Percentiles rank a stretch among this genome's conserved stretches.
phyloP scores from a whole-genome alignment of 441 rosid genomes.

The Hura crepitans region DNA sequence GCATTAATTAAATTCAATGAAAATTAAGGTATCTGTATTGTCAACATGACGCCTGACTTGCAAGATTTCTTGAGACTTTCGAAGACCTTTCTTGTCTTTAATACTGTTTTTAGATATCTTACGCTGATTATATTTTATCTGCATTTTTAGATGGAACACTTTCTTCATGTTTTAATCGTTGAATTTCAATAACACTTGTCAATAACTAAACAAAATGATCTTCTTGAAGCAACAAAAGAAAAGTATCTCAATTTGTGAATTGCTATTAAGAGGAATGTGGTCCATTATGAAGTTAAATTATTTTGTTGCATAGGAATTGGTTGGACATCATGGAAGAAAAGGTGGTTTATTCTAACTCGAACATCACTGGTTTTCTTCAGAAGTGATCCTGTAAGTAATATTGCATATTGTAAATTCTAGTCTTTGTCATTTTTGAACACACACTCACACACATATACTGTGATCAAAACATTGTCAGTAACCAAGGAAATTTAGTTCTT shows the following conservation, averaged over 20 bases:
- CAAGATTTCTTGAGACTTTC: not conserved
- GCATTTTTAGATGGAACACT: not conserved
- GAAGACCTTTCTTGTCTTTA: not conserved
- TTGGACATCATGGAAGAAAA: slow-evolving; percentile 98
- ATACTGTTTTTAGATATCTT: not conserved
- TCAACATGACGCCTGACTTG: not conserved
- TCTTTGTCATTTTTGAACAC: slow-evolving; percentile 5
- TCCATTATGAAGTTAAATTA: slow-evolving; percentile 6
- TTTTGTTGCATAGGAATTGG: slow-evolving; percentile 64
- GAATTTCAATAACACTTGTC: not conserved
- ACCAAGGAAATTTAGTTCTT: slow-evolving; percentile 2
- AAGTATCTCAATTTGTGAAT: not conserved
- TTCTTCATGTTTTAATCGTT: too few species aligned
- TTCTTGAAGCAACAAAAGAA: not conserved
- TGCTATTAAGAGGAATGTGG: not conserved
- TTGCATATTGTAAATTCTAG: slow-evolving; percentile 12
- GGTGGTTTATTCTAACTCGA: slow-evolving; percentile 94
- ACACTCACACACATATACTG: not conserved
- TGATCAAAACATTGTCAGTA: not conserved
- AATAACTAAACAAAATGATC: not conserved
- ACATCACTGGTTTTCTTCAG: slow-evolving; percentile 96
- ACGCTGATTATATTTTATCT: not conserved
- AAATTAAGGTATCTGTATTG: not conserved
- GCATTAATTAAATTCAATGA: not conserved
- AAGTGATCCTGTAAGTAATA: slow-evolving; percentile 85